Percentiles rank a stretch among this genome's conserved stretches.
Conservation (phyloP, 805 yeast genomes). For the Nakazawaea wyomingensis region DNA sequence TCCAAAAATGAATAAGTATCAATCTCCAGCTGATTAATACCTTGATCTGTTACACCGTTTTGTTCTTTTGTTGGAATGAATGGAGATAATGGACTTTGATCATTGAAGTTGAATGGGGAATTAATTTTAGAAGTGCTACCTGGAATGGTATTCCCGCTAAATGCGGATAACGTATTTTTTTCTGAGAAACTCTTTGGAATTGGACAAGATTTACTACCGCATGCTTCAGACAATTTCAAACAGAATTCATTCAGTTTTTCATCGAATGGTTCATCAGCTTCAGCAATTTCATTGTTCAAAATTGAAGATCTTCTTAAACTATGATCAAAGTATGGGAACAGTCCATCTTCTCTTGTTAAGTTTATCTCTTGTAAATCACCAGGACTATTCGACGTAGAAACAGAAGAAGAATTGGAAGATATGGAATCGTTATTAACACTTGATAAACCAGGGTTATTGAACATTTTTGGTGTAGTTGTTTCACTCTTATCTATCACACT, state of each 20-base stretch:
- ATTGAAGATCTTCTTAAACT: slow-evolving; percentile 17
- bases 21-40: slow-evolving; percentile 2
- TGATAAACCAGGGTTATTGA: slow-evolving; percentile 10
- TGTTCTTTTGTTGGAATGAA: no score
- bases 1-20: slow-evolving; percentile 45
- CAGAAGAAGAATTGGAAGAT: slow-evolving; percentile 26
- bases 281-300: slow-evolving; percentile 18
- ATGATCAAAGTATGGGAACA: slow-evolving; percentile 3
- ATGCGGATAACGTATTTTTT: slow-evolving; percentile 13
- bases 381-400: slow-evolving; percentile 34
- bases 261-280: slow-evolving; percentile 36
- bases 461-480: slow-evolving; percentile 1
- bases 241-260: slow-evolving; percentile 77
- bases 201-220: slow-evolving; percentile 73
- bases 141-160: slow-evolving; percentile 8
- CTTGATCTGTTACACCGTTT: background rate
- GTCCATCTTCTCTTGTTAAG: slow-evolving; percentile 1
- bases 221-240: slow-evolving; percentile 67
- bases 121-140: background rate
- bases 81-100: slow-evolving; percentile 4
- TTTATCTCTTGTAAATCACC: slow-evolving; percentile 6
- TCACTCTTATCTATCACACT: slow-evolving; percentile 3
- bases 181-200: slow-evolving; percentile 39
- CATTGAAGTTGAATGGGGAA: slow-evolving; percentile 10
- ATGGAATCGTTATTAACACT: slow-evolving; percentile 13